Evolutionary conservation across 2,329 filamentous ascomycete genomes (phyloP).

Genomic region (Triangularia setosa): DNA sequence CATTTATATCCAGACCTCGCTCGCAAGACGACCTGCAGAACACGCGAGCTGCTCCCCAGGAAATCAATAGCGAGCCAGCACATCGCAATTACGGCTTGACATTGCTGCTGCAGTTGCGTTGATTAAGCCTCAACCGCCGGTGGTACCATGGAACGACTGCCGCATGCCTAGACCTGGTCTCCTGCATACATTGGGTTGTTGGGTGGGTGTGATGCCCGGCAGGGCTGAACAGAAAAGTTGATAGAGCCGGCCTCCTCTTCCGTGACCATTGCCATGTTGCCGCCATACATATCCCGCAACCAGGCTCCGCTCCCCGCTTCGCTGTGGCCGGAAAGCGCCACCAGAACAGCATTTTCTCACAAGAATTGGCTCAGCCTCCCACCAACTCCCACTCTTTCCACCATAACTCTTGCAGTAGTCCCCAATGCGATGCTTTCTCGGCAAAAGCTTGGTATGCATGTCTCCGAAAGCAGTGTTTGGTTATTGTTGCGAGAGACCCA

Average conservation of each 20-base stretch:
- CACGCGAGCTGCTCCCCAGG: background rate
- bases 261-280: background rate
- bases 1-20: background rate
- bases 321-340: background rate
- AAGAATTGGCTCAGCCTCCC: background rate
- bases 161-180: background rate
- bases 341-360: background rate
- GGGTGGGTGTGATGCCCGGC: background rate
- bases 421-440: background rate
- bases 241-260: background rate
- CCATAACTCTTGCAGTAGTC: background rate
- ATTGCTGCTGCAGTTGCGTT: background rate
- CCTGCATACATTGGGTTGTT: background rate
- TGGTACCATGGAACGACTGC: background rate
- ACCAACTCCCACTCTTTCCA: background rate
- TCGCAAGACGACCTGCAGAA: background rate
- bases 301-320: background rate
- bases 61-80: background rate
- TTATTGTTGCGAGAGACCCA: background rate
- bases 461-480: background rate
- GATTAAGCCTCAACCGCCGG: background rate
- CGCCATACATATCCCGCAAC: background rate
- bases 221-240: background rate
- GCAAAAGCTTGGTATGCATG: background rate
- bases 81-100: background rate